Evolutionary conservation across 1,284 basidiomycete species (phyloP).

Genomic region (Sanghuangporus sanghuang): DNA sequence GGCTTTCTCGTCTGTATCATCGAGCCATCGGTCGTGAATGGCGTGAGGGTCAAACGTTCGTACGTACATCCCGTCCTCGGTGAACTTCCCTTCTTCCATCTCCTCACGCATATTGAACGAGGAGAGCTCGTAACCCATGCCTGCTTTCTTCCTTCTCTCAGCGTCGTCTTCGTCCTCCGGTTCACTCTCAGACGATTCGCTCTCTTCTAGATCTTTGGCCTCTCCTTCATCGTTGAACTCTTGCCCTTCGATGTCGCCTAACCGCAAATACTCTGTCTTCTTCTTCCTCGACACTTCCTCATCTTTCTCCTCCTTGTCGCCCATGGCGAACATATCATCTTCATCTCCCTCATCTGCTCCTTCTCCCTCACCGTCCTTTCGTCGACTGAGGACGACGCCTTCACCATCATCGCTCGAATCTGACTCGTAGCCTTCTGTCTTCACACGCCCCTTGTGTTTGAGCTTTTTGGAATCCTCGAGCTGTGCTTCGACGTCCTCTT

Average conservation of each 20-base stretch:
- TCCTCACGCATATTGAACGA: slow-evolving; percentile 99
- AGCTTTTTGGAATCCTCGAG: slow-evolving; percentile 55
- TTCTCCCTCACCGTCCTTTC: slow-evolving; percentile 42
- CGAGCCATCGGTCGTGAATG: slow-evolving; percentile 94
- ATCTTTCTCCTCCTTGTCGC: slow-evolving; percentile 36
- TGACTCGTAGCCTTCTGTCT: slow-evolving; percentile 87
- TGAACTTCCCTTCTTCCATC: slow-evolving; percentile 96
- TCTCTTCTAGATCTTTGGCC: slow-evolving; percentile 27
- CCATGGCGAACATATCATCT: slow-evolving; percentile 87
- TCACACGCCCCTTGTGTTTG: slow-evolving; percentile 62
- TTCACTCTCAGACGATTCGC: slow-evolving; percentile 42
- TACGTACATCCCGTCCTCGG: slow-evolving; percentile 88
- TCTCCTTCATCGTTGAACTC: slow-evolving; percentile 66
- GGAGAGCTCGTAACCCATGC: slow-evolving; percentile 91
- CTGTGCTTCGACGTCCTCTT: slow-evolving; percentile 66
- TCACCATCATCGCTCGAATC: slow-evolving; percentile 93
- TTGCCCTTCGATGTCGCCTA: slow-evolving; percentile 96
- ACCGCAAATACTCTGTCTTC: slow-evolving; percentile 71
- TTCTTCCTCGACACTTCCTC: slow-evolving; percentile 35
- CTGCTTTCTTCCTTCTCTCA: slow-evolving; percentile 67
- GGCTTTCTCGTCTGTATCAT: slow-evolving; percentile 79
- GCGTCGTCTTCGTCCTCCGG: slow-evolving; percentile 79
- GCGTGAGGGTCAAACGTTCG: slow-evolving; percentile 87
- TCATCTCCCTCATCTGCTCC: slow-evolving; percentile 43
- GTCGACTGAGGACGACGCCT: slow-evolving; percentile 76